Evolutionary conservation across 176 grass and related monocot genomes (phyloP), one percentile per base, ranked within the genome.

Genomic region (Oryza rufipogon): DNA sequence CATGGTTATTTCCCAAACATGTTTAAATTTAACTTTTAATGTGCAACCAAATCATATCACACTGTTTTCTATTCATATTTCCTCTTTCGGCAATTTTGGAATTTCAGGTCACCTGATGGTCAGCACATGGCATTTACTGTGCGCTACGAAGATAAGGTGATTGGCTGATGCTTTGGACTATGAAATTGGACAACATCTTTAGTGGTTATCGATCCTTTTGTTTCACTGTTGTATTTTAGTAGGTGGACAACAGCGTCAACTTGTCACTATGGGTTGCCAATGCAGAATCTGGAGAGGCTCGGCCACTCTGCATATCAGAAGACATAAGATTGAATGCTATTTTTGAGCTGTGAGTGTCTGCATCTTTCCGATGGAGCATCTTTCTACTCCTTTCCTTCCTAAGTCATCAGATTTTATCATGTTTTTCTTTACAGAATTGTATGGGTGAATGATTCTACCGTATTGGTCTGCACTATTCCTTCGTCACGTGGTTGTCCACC

Each of bases 101-200:
- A 58, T 71, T 81, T 75, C 64, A 97, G 91, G 94, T 97, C 94
- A 77, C 83, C 76, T 44, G 87, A 97, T 90, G 94, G 91, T 80
- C 84, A 64, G 20, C 85, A 93, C 46, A 65, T 97, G 56, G 87
- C 89, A 73, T 97, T 97, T 75, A 93, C 82, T 61, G 72, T 97
- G 78, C 44, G 87, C 45, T 58, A 87, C 71, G 91, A 87, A 71
- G 84, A 91, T 87, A 76, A 97, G 91, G 94, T 97, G 81, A 79
- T 74, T 77, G 25, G 26, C 33, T 83, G 78, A 54, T 86, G 65
- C 78, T 87, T 81, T 70, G 49, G 65, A 81, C 15, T 87, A 26
- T n/a, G 28, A 73, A 73, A 75, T 68, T 22, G 44, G 39, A 77
- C 5, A 30, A 66, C 39, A 48, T 10, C 20, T 77, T 73, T 0